A percentile compares a stretch with the other conserved stretches of the same genome.
Conservation (phyloP, 495 filamentous ascomycete genomes). For the Cercophora newfieldiana region DNA sequence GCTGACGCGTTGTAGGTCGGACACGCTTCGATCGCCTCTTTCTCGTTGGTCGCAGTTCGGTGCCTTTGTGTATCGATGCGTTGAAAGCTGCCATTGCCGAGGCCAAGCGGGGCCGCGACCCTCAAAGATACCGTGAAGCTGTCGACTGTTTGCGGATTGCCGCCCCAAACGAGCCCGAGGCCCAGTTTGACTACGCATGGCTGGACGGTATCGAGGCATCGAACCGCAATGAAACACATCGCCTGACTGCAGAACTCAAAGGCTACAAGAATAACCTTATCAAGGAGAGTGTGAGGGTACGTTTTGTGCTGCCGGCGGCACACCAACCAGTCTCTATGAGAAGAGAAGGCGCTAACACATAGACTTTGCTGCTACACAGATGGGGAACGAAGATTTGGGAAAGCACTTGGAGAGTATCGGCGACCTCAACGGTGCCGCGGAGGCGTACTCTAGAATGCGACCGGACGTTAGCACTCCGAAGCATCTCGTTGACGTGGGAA, state of each 20-base stretch:
- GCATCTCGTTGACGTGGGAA: conserved; percentile 46
- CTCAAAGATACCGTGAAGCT: conserved; percentile 67
- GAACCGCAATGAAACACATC: conserved; percentile 67
- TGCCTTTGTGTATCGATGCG: conserved; percentile 75
- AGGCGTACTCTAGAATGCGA: conserved; percentile 47
- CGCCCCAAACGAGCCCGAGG: conserved; percentile 67
- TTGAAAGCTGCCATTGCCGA: conserved; percentile 74
- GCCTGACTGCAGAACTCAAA: conserved; percentile 78
- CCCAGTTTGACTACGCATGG: conserved; percentile 68
- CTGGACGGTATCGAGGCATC: conserved; percentile 58
- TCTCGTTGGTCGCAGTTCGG: conserved; percentile 76
- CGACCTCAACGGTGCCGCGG: conserved; percentile 39
- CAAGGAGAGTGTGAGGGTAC: conserved; percentile 92
- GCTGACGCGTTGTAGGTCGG: conserved; percentile 48
- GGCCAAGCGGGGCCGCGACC: conserved; percentile 76
- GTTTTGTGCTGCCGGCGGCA: conserved; percentile 22
- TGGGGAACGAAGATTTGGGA: conserved; percentile 51
- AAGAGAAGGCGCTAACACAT: conserved; percentile 8
- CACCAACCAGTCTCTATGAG: background rate
- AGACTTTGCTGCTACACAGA: conserved; percentile 29
- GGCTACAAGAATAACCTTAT: conserved; percentile 97
- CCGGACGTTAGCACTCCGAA: conserved; percentile 47
- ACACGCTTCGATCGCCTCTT: conserved; percentile 77
- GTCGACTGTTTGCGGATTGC: conserved; percentile 63
- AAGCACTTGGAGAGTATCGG: conserved; percentile 48